These are phyloP conservation scores for Kazachstania martiniae DNA, from an alignment of 805 yeast species.

Conservation along the genomic window DNA sequence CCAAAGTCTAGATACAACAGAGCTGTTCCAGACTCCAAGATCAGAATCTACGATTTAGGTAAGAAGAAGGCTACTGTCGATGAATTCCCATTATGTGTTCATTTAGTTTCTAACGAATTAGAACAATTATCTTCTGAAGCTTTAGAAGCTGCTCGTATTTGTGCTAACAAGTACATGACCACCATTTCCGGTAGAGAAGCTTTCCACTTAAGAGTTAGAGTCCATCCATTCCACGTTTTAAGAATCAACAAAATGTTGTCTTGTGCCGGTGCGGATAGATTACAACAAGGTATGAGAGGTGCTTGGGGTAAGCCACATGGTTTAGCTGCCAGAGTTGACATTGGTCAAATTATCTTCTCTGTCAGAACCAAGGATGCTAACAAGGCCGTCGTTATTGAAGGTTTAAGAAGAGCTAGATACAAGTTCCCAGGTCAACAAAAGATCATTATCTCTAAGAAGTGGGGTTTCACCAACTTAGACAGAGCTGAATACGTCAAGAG, in stretches of 20 bases:
- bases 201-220: slow-evolving; percentile 99
- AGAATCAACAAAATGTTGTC: slow-evolving; percentile 99
- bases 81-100: slow-evolving; percentile 99
- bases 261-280: slow-evolving; percentile 99
- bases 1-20: slow-evolving; percentile 99
- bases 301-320: slow-evolving; percentile 99
- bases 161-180: slow-evolving; percentile 99
- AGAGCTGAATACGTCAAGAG: slow-evolving; percentile 91
- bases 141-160: slow-evolving; percentile 99
- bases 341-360: slow-evolving; percentile 97
- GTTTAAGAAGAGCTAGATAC: slow-evolving; percentile 99
- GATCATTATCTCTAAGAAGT: slow-evolving; percentile 97
- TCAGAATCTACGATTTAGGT: slow-evolving; percentile 98
- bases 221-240: slow-evolving; percentile 99
- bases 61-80: slow-evolving; percentile 99
- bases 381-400: slow-evolving; percentile 97
- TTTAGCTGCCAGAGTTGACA: slow-evolving; percentile 97
- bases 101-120: slow-evolving; percentile 97
- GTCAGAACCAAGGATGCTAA: slow-evolving; percentile 96
- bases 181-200: slow-evolving; percentile 96
- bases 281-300: slow-evolving; percentile 99
- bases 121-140: slow-evolving; percentile 99
- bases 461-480: slow-evolving; percentile 99
- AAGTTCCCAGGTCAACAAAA: slow-evolving; percentile 99
- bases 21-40: slow-evolving; percentile 99